Conservation (phyloP, 2,329 filamentous ascomycete genomes). For the Cercospora nicotianae region DNA sequence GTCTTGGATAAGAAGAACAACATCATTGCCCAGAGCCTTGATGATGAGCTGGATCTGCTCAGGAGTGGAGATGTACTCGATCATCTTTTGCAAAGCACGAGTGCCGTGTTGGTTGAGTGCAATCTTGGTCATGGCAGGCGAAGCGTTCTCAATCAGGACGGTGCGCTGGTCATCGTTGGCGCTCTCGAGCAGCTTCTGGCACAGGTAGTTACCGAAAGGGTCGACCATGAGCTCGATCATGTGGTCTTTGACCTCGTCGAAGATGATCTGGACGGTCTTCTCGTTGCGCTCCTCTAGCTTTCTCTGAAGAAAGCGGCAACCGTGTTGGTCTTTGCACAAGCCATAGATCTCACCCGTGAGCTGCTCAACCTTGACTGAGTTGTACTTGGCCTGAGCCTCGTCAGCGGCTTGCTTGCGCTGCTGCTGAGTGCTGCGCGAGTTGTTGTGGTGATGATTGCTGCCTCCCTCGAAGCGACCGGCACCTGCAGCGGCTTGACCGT, state of each 20-base stretch:
- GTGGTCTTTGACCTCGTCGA: constrained; percentile 87
- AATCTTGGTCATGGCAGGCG: constrained; percentile 84
- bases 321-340: constrained; percentile 96
- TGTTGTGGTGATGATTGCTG: constrained; percentile 11
- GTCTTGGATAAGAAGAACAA: constrained; percentile 94
- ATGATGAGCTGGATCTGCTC: constrained; percentile 88
- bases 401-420: constrained; percentile 74
- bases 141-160: constrained; percentile 84
- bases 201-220: constrained; percentile 98
- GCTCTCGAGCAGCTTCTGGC: constrained; percentile 95
- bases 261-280: constrained; percentile 87
- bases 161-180: constrained; percentile 95
- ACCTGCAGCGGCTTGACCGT: constrained; percentile 38
- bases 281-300: constrained; percentile 88
- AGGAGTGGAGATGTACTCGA: constrained; percentile 86
- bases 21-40: constrained; percentile 74
- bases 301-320: constrained; percentile 94
- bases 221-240: constrained; percentile 98
- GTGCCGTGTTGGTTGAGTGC: constrained; percentile 97
- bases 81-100: constrained; percentile 97
- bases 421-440: constrained; percentile 13
- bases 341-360: constrained; percentile 82
- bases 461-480: constrained; percentile 63
- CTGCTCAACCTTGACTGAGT: constrained; percentile 77
- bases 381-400: constrained; percentile 72